Base-by-base conservation (phyloP, 2,329 filamentous ascomycete species). In the Trichoderma citrinoviride region DNA sequence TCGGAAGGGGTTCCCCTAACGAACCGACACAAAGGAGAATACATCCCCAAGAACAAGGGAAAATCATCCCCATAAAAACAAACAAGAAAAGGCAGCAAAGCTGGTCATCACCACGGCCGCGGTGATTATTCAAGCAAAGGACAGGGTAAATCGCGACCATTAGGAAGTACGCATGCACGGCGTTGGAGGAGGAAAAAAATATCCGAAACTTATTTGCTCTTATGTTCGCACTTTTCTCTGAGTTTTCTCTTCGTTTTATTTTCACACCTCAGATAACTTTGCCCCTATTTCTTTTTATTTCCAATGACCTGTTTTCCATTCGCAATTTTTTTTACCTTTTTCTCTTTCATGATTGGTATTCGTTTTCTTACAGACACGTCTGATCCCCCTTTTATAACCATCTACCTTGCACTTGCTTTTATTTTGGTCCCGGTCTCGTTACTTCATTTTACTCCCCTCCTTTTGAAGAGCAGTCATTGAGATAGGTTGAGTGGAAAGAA, bases 161-260 rank as follows among this genome's bases (percentile, higher is more conserved):
- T 3, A 15, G n/a, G n/a, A n/a, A n/a, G 37, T 15, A 41, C 47
- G 23, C 33, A 47, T 33, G 29, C 41, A 49, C 46, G 54, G 46
- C 56, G 58, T 61, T 63, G 47, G 33, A 27, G 49, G 50, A 37
- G 49, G 29, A 62, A 62, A 47, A 17, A 17, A 37, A 12, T 23
- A 55, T 56, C n/a, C n/a, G n/a, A n/a, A n/a, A n/a, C n/a, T n/a
- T n/a, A n/a, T n/a, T n/a, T 61, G 40, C 25, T 40, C 29, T 49
- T 46, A n/a, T n/a, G 5, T 43, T 40, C 2, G 19, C 21, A 27
- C 43, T 27, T 49, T 33, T 53, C 7, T 40, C 41, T 29, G 8
- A 37, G 6, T 52, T 37, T 43, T 23, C n/a, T n/a, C n/a, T n/a
- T n/a, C n/a, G n/a, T n/a, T 41, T 14, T 55, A 12, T 40, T 41